phyloP scores from a whole-genome alignment of 345 rosid species.

The Acer saccharum region DNA sequence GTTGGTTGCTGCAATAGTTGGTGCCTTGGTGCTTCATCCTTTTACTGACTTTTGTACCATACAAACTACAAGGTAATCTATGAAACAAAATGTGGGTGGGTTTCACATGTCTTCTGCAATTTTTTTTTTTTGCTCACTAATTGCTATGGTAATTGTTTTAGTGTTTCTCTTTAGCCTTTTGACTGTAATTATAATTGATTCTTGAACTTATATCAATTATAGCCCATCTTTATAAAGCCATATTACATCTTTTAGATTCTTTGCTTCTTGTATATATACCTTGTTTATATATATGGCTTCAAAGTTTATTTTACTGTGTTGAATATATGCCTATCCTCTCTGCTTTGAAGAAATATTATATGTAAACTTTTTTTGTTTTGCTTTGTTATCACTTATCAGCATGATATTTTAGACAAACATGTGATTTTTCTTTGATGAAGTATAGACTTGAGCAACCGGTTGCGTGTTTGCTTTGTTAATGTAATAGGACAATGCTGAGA shows the following conservation, averaged over 20 bases:
- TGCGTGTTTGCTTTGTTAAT: not conserved
- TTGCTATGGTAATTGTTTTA: conserved; percentile 18
- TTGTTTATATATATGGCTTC: not conserved
- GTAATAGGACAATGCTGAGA: not conserved
- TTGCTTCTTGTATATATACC: not conserved
- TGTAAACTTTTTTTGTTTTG: too few species aligned
- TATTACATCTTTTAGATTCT: not conserved
- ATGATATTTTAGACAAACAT: too few species aligned
- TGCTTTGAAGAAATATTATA: not conserved
- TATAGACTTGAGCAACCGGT: not conserved
- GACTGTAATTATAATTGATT: conserved; percentile 25
- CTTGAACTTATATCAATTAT: conserved; percentile 13
- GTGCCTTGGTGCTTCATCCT: conserved; percentile 27
- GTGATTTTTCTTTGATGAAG: not conserved
- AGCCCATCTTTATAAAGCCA: not conserved
- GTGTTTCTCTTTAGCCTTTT: conserved; percentile 10
- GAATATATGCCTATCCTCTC: not conserved
- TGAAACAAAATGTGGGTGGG: conserved; percentile 24
- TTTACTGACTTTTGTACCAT: conserved; percentile 36
- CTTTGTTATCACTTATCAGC: too few species aligned
- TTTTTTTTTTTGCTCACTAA: conserved; percentile 14
- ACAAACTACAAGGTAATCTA: conserved; percentile 26
- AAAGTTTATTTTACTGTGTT: not conserved
- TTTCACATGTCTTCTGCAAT: conserved; percentile 18
- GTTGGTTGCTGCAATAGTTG: conserved; percentile 25